Evolutionary conservation across 169 alveolate species (phyloP).

Genomic region (Amoebophrya sp.): DNA sequence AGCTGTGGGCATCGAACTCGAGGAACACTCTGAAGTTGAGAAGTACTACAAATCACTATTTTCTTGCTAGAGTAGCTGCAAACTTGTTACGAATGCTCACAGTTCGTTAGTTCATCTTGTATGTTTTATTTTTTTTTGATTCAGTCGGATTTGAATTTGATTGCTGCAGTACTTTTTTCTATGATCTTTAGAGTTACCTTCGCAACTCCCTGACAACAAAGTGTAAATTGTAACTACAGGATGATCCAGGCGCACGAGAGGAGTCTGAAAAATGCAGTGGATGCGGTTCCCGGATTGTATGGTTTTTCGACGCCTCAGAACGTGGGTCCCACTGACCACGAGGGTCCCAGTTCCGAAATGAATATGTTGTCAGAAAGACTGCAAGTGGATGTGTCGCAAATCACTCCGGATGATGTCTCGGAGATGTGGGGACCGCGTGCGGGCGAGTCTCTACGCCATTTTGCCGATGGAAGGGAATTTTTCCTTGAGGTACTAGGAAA

Average conservation of each 20-base stretch:
- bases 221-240: too few species aligned
- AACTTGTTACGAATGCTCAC: too few species aligned
- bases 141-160: too few species aligned
- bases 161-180: too few species aligned
- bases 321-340: not conserved
- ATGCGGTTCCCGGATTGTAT: not conserved
- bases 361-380: not conserved
- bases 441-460: not conserved
- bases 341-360: not conserved
- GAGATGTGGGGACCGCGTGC: constrained; percentile 14
- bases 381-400: not conserved
- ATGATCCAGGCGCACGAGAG: not conserved
- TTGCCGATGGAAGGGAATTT: not conserved
- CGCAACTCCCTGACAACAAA: too few species aligned
- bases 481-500: too few species aligned
- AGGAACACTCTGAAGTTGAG: not conserved
- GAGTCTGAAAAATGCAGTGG: not conserved
- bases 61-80: too few species aligned
- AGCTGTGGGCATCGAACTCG: not conserved
- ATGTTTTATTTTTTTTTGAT: too few species aligned
- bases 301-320: not conserved
- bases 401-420: not conserved
- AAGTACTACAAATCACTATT: too few species aligned
- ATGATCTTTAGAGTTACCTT: too few species aligned
- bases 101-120: too few species aligned